Percentiles rank a stretch among this genome's conserved stretches.
phyloP scores from a whole-genome alignment of 345 rosid species.

The Rhodamnia argentea region DNA sequence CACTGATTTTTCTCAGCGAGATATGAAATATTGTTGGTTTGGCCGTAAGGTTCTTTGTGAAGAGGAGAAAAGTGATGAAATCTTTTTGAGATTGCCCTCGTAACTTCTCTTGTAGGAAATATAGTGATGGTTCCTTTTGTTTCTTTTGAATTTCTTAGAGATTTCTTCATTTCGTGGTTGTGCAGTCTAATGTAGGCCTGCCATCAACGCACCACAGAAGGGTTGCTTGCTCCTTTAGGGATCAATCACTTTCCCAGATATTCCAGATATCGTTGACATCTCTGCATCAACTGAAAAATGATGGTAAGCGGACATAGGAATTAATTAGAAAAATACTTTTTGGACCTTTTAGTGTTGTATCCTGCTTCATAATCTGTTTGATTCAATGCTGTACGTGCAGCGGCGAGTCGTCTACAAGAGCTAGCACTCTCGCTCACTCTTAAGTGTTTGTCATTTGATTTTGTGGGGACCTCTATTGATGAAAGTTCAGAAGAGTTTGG shows the following conservation, averaged over 20 bases:
- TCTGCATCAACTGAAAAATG: slow-evolving; percentile 77
- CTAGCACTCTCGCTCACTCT: slow-evolving; percentile 93
- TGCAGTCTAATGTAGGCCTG: slow-evolving; percentile 70
- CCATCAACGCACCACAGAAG: slow-evolving; percentile 85
- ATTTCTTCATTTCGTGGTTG: slow-evolving; percentile 1
- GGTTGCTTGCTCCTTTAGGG: slow-evolving; percentile 89
- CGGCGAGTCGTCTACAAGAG: slow-evolving; percentile 69
- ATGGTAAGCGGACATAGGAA: slow-evolving; percentile 36
- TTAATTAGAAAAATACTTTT: not conserved
- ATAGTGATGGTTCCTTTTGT: not conserved
- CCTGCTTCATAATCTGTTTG: not conserved
- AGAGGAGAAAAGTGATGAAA: not conserved
- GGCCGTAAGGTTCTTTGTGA: not conserved
- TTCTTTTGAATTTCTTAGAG: not conserved
- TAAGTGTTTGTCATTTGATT: slow-evolving; percentile 94
- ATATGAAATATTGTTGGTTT: not conserved
- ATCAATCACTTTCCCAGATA: slow-evolving; percentile 84
- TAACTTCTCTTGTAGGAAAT: not conserved
- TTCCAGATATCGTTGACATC: slow-evolving; percentile 93
- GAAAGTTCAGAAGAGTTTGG: slow-evolving; percentile 99
- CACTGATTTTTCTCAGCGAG: not conserved
- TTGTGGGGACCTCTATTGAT: slow-evolving; percentile 94
- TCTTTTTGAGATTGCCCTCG: not conserved
- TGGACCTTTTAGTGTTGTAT: not conserved
- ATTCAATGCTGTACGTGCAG: slow-evolving; percentile 27